Evolutionary conservation across 1,284 basidiomycete genomes (phyloP), one percentile per base, ranked within the genome.

Genomic region (Trametes hirsuta): DNA sequence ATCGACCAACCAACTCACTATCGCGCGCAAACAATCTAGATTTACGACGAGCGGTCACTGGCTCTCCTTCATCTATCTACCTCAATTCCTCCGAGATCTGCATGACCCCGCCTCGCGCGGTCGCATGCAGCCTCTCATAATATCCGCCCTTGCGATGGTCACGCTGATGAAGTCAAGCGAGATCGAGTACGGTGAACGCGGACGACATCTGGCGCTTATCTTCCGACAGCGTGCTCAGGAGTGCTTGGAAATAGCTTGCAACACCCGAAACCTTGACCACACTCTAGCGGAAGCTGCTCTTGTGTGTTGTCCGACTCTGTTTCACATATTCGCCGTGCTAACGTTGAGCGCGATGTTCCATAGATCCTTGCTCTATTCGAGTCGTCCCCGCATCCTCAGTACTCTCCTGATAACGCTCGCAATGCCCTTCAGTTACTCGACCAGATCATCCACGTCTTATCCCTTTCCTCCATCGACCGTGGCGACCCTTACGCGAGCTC

Each of bases 291-390:
- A 89, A 68, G 90, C 90, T 12, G 89, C 89, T n/a, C 75, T 90
- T 65, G 90, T 91, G 65, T 67, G 84, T 76, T 14, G 10, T 60
- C 48, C 40, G 41, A 30, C 37, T 39, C 6, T 46, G 4, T 24
- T 46, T 25, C 4, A 11, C 14, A 6, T 41, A 14, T n/a, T 2
- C 22, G 3, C 11, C 2, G 10, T 5, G 12, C 35, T 21, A 37
- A 18, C 6, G 2, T 9, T 10, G 5, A 18, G 35, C 52, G 34
- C 10, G 45, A 66, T 50, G 36, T 50, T 6, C 25, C 8, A 4
- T 49, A 92, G 90, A 82, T 91, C 47, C 77, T 92, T 10, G 85
- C 88, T 2, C 75, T 91, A 2, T 93, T 89, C 69, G 90, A 93
- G 71, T 81, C 83, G 0, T 91, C 88, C 2, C 82, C 85, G 6